Evolutionary conservation across 345 rosid genomes (phyloP), one percentile per base, ranked within the genome.

Genomic region (Populus euphratica): DNA sequence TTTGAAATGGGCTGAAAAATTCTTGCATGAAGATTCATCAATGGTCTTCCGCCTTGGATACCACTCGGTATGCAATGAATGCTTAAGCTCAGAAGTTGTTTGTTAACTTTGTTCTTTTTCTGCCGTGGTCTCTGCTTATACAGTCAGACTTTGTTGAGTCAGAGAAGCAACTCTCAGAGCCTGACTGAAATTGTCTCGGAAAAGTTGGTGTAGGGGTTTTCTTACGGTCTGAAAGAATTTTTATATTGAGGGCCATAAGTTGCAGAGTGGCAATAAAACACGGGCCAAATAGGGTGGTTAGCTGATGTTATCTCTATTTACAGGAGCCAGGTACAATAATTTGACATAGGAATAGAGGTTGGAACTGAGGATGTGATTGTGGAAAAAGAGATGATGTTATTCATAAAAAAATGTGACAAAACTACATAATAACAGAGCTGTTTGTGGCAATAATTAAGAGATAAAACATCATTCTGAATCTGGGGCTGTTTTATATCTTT

Each of bases 31-130:
- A 79, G 94, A 93, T 81, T 79, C 90, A 1, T 88, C 97, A 49
- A 80, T 89, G 78, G 78, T 85, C 81, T 93, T 96, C 85, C 94
- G 98, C 77, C 94, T 96, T 59, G 99, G 99, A 65, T 96, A 92
- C 83, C 99, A 96, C 86, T 93, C 87, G 81, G 99, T 96, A 86
- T 74, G 85, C 62, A 50, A 4, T 54, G 6, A 50, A 1, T 68
- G 6, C 64, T 72, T 13, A 1, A 23, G 5, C 41, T 68, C 21
- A 49, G 43, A 63, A 63, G 52, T 44, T 16, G 9, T 68, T 36
- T 39, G 4, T 25, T 47, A 11, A 12, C 61, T 20, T 69, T 20
- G 18, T 31, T n/a, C 8, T 13, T 69, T 69, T 44, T 35, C 18
- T 44, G 11, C 9, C 11, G 25, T 49, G 33, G 18, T 61, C 35